These are phyloP conservation scores for Dictyostelium brefeldianum DNA, from an alignment of 78 protist species.

Conservation along the genomic window DNA sequence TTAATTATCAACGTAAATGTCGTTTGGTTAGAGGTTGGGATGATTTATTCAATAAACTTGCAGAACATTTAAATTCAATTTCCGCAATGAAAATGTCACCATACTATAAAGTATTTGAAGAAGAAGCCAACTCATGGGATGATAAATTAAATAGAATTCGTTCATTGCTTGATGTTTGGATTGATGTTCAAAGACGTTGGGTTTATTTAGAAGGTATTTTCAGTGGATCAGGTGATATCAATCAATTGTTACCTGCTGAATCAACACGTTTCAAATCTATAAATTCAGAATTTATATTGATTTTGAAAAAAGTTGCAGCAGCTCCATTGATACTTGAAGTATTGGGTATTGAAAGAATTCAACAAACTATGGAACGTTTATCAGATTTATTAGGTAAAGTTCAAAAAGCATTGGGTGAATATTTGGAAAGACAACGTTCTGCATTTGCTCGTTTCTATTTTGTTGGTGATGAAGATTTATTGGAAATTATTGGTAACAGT, in stretches of 20 bases:
- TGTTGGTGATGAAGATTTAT: constrained; percentile 99
- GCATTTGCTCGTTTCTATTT: constrained; percentile 99
- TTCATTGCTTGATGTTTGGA: constrained; percentile 92
- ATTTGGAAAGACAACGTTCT: constrained; percentile 96
- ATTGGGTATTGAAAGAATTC: constrained; percentile 83
- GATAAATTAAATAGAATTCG: constrained; percentile 90
- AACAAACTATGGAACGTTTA: constrained; percentile 88
- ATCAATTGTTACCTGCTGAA: constrained; percentile 94
- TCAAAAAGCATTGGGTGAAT: constrained; percentile 98
- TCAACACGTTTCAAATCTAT: constrained; percentile 86
- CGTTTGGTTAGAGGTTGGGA: constrained; percentile 96
- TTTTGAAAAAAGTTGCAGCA: constrained; percentile 90
- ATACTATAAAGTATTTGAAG: constrained; percentile 95
- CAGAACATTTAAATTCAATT: constrained; percentile 83
- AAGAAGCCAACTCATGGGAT: constrained; percentile 94
- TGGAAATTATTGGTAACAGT: constrained; percentile 98
- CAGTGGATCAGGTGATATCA: constrained; percentile 95
- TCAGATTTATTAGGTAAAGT: constrained; percentile 90
- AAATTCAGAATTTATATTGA: constrained; percentile 91
- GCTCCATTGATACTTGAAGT: constrained; percentile 90
- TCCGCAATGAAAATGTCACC: constrained; percentile 96
- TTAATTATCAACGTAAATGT: constrained; percentile 88
- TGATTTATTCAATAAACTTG: constrained; percentile 91
- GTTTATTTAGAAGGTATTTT: constrained; percentile 98
- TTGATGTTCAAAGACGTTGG: constrained; percentile 98